A percentile compares a stretch with the other conserved stretches of the same genome.
Conservation (phyloP, 805 yeast species). For the Saturnispora hagleri region DNA sequence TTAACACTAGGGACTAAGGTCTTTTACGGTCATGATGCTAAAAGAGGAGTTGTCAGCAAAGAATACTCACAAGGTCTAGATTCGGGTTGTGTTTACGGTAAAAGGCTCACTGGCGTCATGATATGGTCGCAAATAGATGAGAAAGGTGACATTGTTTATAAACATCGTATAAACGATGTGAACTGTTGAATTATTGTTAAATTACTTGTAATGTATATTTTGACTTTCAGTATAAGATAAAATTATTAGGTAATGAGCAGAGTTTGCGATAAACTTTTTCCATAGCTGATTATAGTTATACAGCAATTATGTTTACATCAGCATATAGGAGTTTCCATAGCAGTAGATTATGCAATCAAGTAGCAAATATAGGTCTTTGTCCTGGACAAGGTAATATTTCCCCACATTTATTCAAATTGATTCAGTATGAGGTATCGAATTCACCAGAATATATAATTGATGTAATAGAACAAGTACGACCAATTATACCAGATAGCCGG, state of each 20-base stretch:
- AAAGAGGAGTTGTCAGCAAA: constrained; percentile 57
- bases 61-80: constrained; percentile 75
- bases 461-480: background rate
- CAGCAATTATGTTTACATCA: background rate
- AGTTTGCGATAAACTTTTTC: background rate
- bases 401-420: constrained; percentile 8
- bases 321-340: background rate
- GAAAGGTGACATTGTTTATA: constrained; percentile 17
- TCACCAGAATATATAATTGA: background rate
- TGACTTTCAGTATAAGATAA: background rate
- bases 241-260: background rate
- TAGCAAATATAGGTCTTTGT: constrained; percentile 14
- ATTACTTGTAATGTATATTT: background rate
- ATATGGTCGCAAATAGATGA: constrained; percentile 30
- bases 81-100: constrained; percentile 73
- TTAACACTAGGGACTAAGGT: constrained; percentile 33
- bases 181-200: constrained; percentile 16
- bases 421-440: constrained; percentile 8
- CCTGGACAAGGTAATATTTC: constrained; percentile 27
- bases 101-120: constrained; percentile 53
- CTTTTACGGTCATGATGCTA: constrained; percentile 86
- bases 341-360: background rate
- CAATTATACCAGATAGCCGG: constrained; percentile 1
- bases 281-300: background rate
- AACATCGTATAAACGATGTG: constrained; percentile 21